Percentiles rank a stretch among this genome's conserved stretches.
These are phyloP conservation scores for Coriaria nepalensis DNA, from an alignment of 306 rosid genomes.

Conservation along the genomic window DNA sequence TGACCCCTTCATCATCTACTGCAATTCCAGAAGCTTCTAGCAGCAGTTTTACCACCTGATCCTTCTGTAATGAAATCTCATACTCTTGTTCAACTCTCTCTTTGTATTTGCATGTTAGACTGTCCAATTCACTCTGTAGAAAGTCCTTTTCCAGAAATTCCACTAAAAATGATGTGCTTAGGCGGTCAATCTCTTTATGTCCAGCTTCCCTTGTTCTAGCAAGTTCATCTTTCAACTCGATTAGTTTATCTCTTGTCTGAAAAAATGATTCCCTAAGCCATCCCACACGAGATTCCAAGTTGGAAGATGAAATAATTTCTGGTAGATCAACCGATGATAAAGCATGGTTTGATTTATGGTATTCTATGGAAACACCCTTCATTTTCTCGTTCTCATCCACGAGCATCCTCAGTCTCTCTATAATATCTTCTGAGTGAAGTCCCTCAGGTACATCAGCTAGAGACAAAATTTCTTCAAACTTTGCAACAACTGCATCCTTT, in stretches of 20 bases:
- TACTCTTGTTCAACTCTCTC: constrained; percentile 38
- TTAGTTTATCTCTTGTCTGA: constrained; percentile 31
- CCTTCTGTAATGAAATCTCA: constrained; percentile 47
- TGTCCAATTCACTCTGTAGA: constrained; percentile 55
- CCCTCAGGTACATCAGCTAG: constrained; percentile 31
- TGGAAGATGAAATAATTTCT: constrained; percentile 48
- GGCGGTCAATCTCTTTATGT: constrained; percentile 29
- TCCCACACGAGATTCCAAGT: constrained; percentile 49
- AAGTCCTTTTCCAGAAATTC: constrained; percentile 58
- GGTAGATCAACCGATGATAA: constrained; percentile 45
- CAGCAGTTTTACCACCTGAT: constrained; percentile 41
- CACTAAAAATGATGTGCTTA: constrained; percentile 43
- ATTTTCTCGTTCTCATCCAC: constrained; percentile 48
- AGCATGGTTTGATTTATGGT: constrained; percentile 41
- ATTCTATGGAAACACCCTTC: constrained; percentile 40
- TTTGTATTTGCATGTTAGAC: constrained; percentile 33
- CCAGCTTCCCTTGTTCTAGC: constrained; percentile 47
- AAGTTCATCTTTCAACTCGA: constrained; percentile 40
- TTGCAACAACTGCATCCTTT: constrained; percentile 34
- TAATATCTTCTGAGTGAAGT: constrained; percentile 33
- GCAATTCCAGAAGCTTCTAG: constrained; percentile 48
- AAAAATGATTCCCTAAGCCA: constrained; percentile 60
- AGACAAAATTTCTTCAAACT: constrained; percentile 50
- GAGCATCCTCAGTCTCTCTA: constrained; percentile 64
- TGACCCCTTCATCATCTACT: constrained; percentile 33